Percentiles rank a stretch among this genome's conserved stretches.
These are phyloP conservation scores for Magnaporthiopsis rhizophila DNA, from an alignment of 2,329 filamentous ascomycete species.

Conservation along the genomic window DNA sequence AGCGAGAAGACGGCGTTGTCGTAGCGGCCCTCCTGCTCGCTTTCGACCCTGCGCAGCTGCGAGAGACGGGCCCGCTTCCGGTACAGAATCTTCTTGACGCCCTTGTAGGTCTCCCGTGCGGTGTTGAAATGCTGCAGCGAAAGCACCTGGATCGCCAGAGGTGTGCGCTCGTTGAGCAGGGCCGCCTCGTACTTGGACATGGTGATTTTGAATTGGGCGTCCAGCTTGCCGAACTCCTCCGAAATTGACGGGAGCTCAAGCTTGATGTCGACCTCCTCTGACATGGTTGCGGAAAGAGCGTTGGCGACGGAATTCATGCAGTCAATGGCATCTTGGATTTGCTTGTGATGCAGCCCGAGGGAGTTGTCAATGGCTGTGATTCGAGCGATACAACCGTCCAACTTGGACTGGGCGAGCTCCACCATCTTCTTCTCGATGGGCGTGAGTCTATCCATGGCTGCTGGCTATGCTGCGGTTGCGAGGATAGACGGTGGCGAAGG, in stretches of 20 bases:
- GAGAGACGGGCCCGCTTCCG: background rate
- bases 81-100: background rate
- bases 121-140: background rate
- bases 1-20: background rate
- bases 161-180: background rate
- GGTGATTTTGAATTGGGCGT: background rate
- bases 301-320: background rate
- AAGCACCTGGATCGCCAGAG: background rate
- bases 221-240: background rate
- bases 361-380: background rate
- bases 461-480: background rate
- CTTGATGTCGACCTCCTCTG: background rate
- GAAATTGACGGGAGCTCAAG: background rate
- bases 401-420: background rate
- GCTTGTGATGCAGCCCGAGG: background rate
- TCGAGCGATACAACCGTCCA: background rate
- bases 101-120: background rate
- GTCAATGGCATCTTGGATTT: background rate
- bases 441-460: background rate
- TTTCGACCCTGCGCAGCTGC: background rate
- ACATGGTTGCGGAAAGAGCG: background rate
- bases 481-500: background rate
- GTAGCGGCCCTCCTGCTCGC: background rate
- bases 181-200: background rate
- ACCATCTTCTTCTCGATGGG: background rate